Percentiles rank a stretch among this genome's conserved stretches.
phyloP scores from a whole-genome alignment of 495 filamentous ascomycete genomes.

The Penicillium canescens region DNA sequence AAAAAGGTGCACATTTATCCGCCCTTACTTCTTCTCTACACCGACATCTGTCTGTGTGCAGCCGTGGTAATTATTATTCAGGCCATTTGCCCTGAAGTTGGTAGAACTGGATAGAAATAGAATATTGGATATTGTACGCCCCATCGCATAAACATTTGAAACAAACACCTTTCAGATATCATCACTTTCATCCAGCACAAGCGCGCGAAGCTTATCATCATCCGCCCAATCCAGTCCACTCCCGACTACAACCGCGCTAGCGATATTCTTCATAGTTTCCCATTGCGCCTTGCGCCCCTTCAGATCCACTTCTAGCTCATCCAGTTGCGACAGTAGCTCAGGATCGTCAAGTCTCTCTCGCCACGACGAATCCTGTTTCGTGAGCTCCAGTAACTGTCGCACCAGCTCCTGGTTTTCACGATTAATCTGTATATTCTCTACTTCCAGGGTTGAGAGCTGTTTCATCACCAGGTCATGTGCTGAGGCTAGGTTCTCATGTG shows the following conservation, averaged over 20 bases:
- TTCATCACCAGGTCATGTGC: constrained; percentile 47
- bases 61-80: neutral
- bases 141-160: neutral
- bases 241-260: constrained; percentile 72
- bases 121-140: constrained; percentile 3
- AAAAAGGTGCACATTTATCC: too few relatives aligned
- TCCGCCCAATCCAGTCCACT: constrained; percentile 84
- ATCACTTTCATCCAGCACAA: constrained; percentile 75
- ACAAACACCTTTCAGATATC: constrained; percentile 32
- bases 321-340: constrained; percentile 52
- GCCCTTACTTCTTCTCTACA: too few relatives aligned
- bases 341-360: constrained; percentile 51
- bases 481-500: constrained; percentile 55
- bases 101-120: neutral
- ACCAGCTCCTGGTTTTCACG: constrained; percentile 64
- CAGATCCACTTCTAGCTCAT: constrained; percentile 55
- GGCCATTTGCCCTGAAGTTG: neutral
- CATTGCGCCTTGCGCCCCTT: constrained; percentile 60
- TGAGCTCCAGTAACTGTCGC: constrained; percentile 58
- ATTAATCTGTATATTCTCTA: constrained; percentile 53
- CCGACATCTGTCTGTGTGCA: neutral
- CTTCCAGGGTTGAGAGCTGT: constrained; percentile 54
- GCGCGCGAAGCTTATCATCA: constrained; percentile 63
- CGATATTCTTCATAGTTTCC: constrained; percentile 72
- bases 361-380: constrained; percentile 54